These are phyloP conservation scores for Solanum piurae DNA, from an alignment of 257 asterid species.

Conservation along the genomic window DNA sequence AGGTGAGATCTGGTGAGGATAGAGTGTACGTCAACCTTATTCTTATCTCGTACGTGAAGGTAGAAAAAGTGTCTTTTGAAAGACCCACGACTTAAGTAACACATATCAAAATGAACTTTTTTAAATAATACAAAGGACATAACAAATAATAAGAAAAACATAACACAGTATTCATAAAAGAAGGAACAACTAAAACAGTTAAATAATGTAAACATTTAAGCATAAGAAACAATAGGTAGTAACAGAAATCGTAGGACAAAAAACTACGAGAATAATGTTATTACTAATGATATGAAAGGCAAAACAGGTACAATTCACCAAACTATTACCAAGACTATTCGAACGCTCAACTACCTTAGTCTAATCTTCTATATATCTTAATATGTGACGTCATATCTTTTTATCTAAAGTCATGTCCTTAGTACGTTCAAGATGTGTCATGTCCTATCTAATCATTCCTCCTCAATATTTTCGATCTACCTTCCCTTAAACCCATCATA, in stretches of 20 bases:
- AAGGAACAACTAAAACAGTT: not conserved
- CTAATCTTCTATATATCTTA: not conserved
- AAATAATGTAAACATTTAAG: not conserved
- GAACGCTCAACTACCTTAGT: not conserved
- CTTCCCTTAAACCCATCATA: not conserved
- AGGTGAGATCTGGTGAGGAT: accelerated
- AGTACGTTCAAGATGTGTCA: no score
- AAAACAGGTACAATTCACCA: not conserved
- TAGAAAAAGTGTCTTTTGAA: not conserved
- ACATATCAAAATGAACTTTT: not conserved
- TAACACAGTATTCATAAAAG: not conserved
- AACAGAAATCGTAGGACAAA: not conserved
- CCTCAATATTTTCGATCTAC: not conserved
- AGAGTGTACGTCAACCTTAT: not conserved
- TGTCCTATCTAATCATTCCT: no score
- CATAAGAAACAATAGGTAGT: not conserved
- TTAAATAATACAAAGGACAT: not conserved
- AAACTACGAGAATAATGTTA: not conserved
- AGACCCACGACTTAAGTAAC: not conserved
- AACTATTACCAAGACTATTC: not conserved
- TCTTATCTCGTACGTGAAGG: not conserved
- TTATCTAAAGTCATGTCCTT: not conserved
- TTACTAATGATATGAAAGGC: not conserved
- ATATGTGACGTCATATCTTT: not conserved
- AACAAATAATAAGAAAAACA: not conserved